phyloP scores from a whole-genome alignment of 1,284 basidiomycete genomes.

The Ustilago xerochloae region DNA sequence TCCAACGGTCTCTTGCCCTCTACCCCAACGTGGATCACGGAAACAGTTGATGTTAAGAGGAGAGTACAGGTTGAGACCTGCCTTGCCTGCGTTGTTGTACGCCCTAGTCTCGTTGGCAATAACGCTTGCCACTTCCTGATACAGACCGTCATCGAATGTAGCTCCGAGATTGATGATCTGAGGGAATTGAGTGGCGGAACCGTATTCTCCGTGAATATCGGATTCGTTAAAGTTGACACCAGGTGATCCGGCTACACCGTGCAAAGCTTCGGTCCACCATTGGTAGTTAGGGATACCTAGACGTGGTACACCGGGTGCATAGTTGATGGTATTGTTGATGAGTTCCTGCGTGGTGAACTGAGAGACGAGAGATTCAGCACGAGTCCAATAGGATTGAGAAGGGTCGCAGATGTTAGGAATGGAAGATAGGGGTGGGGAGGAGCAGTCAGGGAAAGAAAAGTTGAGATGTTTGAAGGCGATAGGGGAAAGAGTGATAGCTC shows the following conservation, averaged over 20 bases:
- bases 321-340: conserved; percentile 38
- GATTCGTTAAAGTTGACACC: conserved; percentile 21
- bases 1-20: conserved; percentile 28
- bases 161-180: conserved; percentile 36
- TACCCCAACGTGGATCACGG: conserved; percentile 30
- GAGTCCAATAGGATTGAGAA: conserved; percentile 15
- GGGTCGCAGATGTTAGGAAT: conserved; percentile 25
- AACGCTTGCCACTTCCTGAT: conserved; percentile 6
- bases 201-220: background rate
- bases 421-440: conserved; percentile 3
- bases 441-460: conserved; percentile 27
- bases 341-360: conserved; percentile 22
- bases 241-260: conserved; percentile 19
- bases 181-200: conserved; percentile 22
- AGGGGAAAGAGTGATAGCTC: conserved; percentile 30
- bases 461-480: conserved; percentile 22
- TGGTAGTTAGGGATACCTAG: conserved; percentile 30
- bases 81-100: conserved; percentile 25
- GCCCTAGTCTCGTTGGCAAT: conserved; percentile 31
- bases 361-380: conserved; percentile 18
- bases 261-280: conserved; percentile 35
- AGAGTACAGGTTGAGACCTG: conserved; percentile 21
- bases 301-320: conserved; percentile 12
- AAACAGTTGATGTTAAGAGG: conserved; percentile 36
- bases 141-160: conserved; percentile 30